Conservation (phyloP, 345 rosid species). For the Gossypium longicalyx region DNA sequence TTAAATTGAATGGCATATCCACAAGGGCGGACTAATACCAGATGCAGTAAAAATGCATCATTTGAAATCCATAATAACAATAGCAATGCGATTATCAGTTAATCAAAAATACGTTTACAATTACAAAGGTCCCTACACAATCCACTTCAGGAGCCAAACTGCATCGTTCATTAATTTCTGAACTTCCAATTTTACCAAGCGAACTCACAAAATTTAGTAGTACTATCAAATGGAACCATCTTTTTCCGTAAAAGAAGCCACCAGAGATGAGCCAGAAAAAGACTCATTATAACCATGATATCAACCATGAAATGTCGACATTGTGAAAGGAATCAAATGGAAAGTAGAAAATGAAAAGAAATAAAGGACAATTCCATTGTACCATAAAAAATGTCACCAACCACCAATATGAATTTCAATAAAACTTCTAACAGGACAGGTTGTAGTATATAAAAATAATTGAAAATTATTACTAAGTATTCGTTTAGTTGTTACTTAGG, state of each 20-base stretch:
- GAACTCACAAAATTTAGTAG: background rate
- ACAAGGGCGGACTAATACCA: background rate
- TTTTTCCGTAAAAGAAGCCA: background rate
- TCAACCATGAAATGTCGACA: background rate
- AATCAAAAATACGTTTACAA: background rate
- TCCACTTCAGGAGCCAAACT: background rate
- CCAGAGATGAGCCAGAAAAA: background rate
- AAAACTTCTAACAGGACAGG: background rate
- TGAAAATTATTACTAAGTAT: background rate
- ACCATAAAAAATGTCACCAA: background rate
- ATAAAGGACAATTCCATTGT: slow-evolving; percentile 5
- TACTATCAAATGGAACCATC: background rate
- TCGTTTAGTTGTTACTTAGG: background rate
- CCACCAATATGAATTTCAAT: background rate
- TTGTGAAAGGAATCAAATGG: slow-evolving; percentile 18
- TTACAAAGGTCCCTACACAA: background rate
- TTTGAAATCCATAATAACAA: background rate
- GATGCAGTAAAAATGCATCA: background rate
- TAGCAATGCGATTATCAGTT: no score
- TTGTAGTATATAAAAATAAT: background rate
- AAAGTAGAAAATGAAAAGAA: slow-evolving; percentile 5
- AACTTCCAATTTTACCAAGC: background rate
- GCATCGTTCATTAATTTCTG: background rate
- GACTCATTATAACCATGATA: background rate
- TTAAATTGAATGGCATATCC: background rate